Evolutionary conservation across 305 asterid species (phyloP), one percentile per base, ranked within the genome.

Genomic region (Fraxinus greggii): DNA sequence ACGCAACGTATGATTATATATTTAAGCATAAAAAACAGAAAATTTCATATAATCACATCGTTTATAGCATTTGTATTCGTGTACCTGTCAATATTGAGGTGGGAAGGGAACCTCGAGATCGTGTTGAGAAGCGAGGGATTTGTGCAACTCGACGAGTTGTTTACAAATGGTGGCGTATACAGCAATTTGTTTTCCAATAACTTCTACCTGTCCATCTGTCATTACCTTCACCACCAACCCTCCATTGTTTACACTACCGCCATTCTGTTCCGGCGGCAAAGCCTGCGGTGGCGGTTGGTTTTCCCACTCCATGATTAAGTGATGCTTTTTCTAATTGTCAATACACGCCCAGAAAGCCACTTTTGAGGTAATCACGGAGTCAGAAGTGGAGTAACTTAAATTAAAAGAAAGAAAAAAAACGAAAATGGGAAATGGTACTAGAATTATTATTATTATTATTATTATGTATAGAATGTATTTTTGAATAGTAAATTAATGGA

Each of bases 201-300:
- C 90, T 83, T 94, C 98, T 91, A 94, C 90, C 87, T 95, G 99
- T 80, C 94, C 98, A 77, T 93, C 99, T 0, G 97, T 95, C 99
- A 95, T 95, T 73, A 94, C 97, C 87, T 93, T 95, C 80, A 94
- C 96, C 77, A 91, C 93, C 91, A 92, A 88, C 77, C 93, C 95
- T 2, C 94, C 88, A 21, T 79, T 15, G n/a, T 45, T 45, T 45
- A 45, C 56, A 45, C 82, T 83, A 19, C 80, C 77, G 32, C 85
- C 92, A 79, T 75, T 82, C 19, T 89, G 77, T 83, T 91, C 97
- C 84, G 83, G 88, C 91, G 80, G 89, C 75, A 79, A 4, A 12
- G 19, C 56, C 56, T 45, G 6, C 19, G n/a, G 88, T 84, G 86
- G 86, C 72, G 86, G 84, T 42, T 86, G 92, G 80, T 92, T 94